A percentile compares a stretch with the other conserved stretches of the same genome.
Conservation (phyloP, 1,284 basidiomycete genomes). For the Fistulina hepatica region DNA sequence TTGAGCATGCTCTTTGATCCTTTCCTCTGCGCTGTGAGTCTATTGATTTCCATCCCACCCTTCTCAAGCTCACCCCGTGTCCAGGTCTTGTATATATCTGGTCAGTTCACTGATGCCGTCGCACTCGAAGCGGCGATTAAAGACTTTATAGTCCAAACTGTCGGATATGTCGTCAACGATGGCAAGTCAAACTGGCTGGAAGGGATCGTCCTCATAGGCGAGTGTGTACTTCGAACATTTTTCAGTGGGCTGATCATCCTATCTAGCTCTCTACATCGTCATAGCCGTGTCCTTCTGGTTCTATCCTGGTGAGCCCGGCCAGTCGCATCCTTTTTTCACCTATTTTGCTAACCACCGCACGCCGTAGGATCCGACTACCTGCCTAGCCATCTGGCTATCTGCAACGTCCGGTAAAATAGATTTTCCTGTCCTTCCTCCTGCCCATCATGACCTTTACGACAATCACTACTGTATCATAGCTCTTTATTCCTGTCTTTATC, state of each 20-base stretch:
- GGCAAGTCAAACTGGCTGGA: conserved; percentile 81
- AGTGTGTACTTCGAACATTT: conserved; percentile 14
- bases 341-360: too few species aligned
- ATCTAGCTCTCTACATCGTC: background rate
- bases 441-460: too few species aligned
- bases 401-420: too few species aligned
- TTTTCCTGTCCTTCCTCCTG: too few species aligned
- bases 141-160: conserved; percentile 47
- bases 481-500: too few species aligned
- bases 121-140: background rate
- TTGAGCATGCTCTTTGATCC: conserved; percentile 56
- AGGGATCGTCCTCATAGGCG: conserved; percentile 59
- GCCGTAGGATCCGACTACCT: too few species aligned
- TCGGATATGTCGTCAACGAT: conserved; percentile 74
- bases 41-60: conserved; percentile 27
- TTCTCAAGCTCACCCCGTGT: background rate
- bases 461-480: too few species aligned
- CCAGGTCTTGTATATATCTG: conserved; percentile 14
- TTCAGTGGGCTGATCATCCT: background rate
- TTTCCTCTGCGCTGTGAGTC: conserved; percentile 47
- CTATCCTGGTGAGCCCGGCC: too few species aligned
- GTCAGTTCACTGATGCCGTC: conserved; percentile 10
- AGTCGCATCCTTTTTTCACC: too few species aligned
- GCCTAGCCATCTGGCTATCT: too few species aligned
- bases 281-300: conserved; percentile 1